These are phyloP conservation scores for Collybia nuda DNA, from an alignment of 768 basidiomycete genomes.

Conservation along the genomic window DNA sequence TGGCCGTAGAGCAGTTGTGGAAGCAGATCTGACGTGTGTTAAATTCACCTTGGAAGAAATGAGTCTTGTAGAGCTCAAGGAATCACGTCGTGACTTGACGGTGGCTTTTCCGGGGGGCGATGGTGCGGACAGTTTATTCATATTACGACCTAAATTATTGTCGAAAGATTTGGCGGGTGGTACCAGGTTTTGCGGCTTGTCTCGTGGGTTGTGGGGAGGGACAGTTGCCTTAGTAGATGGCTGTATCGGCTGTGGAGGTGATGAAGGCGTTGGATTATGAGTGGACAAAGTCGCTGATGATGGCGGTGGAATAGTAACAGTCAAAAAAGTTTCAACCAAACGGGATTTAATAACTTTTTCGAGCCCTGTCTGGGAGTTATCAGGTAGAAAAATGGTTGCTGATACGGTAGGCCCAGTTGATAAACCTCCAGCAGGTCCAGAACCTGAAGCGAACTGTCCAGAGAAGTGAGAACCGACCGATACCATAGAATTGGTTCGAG, in stretches of 20 bases:
- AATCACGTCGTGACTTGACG: conserved; percentile 19
- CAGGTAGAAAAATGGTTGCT: conserved; percentile 38
- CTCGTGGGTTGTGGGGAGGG: background rate
- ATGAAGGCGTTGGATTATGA: background rate
- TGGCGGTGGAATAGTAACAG: conserved; percentile 41
- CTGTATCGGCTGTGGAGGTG: background rate
- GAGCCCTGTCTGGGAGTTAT: conserved; percentile 66
- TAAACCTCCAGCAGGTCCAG: conserved; percentile 15
- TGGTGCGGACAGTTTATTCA: conserved; percentile 14
- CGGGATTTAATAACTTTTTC: conserved; percentile 73
- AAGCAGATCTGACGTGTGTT: conserved; percentile 24
- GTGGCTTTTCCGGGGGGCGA: conserved; percentile 19
- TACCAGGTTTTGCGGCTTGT: conserved; percentile 4
- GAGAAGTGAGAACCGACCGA: conserved; percentile 36
- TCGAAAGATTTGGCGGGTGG: conserved; percentile 16
- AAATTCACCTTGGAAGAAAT: conserved; percentile 7
- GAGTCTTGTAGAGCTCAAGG: conserved; percentile 10
- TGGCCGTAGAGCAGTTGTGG: conserved; percentile 18
- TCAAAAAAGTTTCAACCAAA: conserved; percentile 76
- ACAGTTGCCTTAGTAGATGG: background rate
- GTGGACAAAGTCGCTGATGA: conserved; percentile 1
- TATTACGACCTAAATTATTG: conserved; percentile 12
- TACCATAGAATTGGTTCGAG: conserved; percentile 52
- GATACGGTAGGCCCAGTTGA: conserved; percentile 12
- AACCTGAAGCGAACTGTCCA: conserved; percentile 15